Base-by-base conservation (phyloP, 2,329 filamentous ascomycete genomes). In the Pestalotiopsis sp. region DNA sequence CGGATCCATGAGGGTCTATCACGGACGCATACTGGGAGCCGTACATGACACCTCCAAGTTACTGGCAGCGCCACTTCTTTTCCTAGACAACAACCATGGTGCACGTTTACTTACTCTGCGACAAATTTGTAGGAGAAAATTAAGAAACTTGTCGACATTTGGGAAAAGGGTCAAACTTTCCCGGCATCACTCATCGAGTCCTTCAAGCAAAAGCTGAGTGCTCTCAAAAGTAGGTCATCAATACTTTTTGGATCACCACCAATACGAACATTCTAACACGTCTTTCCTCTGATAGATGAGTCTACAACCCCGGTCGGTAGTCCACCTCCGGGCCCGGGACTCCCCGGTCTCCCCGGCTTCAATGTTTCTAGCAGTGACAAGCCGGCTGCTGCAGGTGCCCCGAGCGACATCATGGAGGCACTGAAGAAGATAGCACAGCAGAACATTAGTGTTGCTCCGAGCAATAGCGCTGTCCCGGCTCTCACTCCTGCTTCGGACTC, bases 81-180 rank as follows among this genome's bases (percentile, higher is more conserved):
- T 17, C 38, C 27, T n/a, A 38, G n/a, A 62, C 13, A 4, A 62
- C 6, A 12, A 39, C 59, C 59, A 38, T 20, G 25, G 12, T n/a
- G 64, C 17, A 13, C 61, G 27, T 45, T 59, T 71, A 79, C 81
- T 81, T 79, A 87, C 85, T 77, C 78, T 74, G 74, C 73, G 75
- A 79, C 77, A 78, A 72, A 78, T 73, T 79, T 90, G 85, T 92
- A 96, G 93, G 94, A 97, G 80, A 98, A 98, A 85, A 95, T 98
- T 81, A 91, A 87, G 79, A 98, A 98, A 81, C 88, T 99, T 75
- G 86, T 98, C 82, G 95, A 97, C 79, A 99, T 99, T 74, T 99
- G 96, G 96, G 95, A 98, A 80, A 96, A 96, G 77, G 94, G 93
- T 72, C 91, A 92, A 78, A 98, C 95, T 25, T 98, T 99, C 80